Conservation (phyloP, 2,329 filamentous ascomycete genomes). For the Aspergillus transmontanensis region DNA sequence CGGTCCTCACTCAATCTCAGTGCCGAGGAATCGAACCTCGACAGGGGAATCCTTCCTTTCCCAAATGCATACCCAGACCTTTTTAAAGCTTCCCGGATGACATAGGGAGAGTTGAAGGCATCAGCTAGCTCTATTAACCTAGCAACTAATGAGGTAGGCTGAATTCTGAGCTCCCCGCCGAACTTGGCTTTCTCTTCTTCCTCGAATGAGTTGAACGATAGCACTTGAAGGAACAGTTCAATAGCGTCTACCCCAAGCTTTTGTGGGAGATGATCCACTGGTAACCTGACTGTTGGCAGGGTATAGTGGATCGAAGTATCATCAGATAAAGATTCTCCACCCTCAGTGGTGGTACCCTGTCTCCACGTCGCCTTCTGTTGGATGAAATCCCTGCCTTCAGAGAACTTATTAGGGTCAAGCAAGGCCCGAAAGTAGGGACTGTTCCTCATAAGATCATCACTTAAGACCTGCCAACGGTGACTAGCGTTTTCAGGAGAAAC, state of each 20-base stretch:
- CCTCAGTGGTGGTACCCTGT: not conserved
- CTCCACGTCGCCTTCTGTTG: slow-evolving; percentile 25
- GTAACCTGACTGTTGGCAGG: slow-evolving; percentile 33
- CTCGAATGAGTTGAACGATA: slow-evolving; percentile 31
- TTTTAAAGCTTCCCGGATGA: slow-evolving; percentile 26
- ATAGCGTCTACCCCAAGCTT: slow-evolving; percentile 35
- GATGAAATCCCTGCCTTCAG: slow-evolving; percentile 40
- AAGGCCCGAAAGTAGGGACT: slow-evolving; percentile 45
- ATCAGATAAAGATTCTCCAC: not conserved
- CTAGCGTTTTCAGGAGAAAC: slow-evolving; percentile 8
- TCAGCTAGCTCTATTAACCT: slow-evolving; percentile 37
- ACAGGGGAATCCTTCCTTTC: slow-evolving; percentile 28
- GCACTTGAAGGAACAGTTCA: slow-evolving; percentile 35
- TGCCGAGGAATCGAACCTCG: slow-evolving; percentile 28
- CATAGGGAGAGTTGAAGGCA: slow-evolving; percentile 35
- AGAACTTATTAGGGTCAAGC: slow-evolving; percentile 46
- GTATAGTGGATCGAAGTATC: slow-evolving; percentile 2
- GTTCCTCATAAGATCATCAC: slow-evolving; percentile 30
- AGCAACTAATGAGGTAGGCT: slow-evolving; percentile 34
- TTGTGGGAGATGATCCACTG: slow-evolving; percentile 26
- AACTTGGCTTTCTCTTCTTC: slow-evolving; percentile 24
- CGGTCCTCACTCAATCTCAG: slow-evolving; percentile 41
- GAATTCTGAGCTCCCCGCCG: slow-evolving; percentile 27
- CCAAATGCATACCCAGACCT: slow-evolving; percentile 34
- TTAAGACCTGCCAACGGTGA: slow-evolving; percentile 39